Conservation (phyloP, 2,329 filamentous ascomycete genomes). For the Metarhizium humberi region DNA sequence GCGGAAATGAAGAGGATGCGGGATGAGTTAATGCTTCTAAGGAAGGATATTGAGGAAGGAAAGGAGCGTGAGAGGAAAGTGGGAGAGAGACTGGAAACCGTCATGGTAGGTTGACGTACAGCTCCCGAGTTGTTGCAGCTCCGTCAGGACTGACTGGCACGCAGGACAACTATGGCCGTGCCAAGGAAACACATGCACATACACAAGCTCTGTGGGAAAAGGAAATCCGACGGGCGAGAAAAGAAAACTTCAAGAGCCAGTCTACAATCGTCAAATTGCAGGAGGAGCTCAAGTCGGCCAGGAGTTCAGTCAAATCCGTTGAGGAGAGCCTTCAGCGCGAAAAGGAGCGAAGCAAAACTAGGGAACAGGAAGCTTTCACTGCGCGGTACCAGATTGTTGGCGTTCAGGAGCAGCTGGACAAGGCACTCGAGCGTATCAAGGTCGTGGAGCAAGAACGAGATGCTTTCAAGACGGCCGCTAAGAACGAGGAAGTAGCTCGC, state of each 20-base stretch:
- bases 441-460: conserved; percentile 66
- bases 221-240: conserved; percentile 58
- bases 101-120: conserved; percentile 48
- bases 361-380: conserved; percentile 61
- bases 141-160: neutral
- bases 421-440: conserved; percentile 52
- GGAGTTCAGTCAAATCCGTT: conserved; percentile 41
- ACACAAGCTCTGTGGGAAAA: conserved; percentile 64
- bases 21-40: conserved; percentile 49
- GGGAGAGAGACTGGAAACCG: conserved; percentile 55
- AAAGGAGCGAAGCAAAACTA: conserved; percentile 48
- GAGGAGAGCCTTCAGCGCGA: conserved; percentile 55
- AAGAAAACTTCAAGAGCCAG: conserved; percentile 68
- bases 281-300: conserved; percentile 59
- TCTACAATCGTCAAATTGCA: conserved; percentile 61
- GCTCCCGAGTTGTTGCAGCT: neutral
- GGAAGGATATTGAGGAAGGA: conserved; percentile 53
- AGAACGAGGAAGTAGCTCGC: conserved; percentile 64
- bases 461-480: conserved; percentile 59
- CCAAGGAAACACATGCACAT: conserved; percentile 60
- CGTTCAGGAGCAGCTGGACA: conserved; percentile 57
- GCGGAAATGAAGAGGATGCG: conserved; percentile 53
- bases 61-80: conserved; percentile 57
- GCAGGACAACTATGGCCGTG: conserved; percentile 60
- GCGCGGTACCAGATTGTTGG: conserved; percentile 57